Base-by-base conservation (phyloP, 2,329 filamentous ascomycete species). In the Pseudocercospora fijiensis region DNA sequence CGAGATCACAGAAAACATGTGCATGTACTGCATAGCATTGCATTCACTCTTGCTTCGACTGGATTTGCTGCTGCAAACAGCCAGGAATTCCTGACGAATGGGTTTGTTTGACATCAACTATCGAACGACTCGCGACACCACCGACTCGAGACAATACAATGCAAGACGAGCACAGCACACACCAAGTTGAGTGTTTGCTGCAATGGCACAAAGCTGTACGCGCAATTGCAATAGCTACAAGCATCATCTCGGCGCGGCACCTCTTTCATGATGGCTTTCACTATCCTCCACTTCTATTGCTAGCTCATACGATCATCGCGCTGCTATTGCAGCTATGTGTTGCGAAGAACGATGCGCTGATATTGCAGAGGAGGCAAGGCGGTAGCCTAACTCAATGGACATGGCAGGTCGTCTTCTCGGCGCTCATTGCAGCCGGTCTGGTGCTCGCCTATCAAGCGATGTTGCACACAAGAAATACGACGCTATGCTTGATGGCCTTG, bases 241-340 rank as follows among this genome's bases (percentile, higher is more conserved):
- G 60, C 13, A 62, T 67, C 20, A 27, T 65, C 20, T 58, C 60
- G 2, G 60, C 62, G 5, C 58, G 59, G 33, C 45, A 65, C 43
- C 62, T 67, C 43, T 55, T 67, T 24, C 53, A 52, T 13, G 57
- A 63, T 59, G 60, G 58, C 57, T 64, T 65, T 26, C 65, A 67
- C 57, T 62, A 65, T 51, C 65, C 65, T 28, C 58, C 58, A 28
- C 60, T 61, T 20, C 20, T 67, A 7, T 30, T 65, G 8, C 58
- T 65, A 16, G 51, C 62, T n/a, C 65, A 67, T 10, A 24, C 57
- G n/a, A 33, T 30, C 22, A 45, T 61, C 22, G 60, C 60, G 11
- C 52, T 60, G 13, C 22, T 45, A 11, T 2, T 41, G 4, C 30
- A 24, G n/a, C 57, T 58, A 8, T 37, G 4, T 7, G 22, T 4